Evolutionary conservation across 1,139 yeast species (phyloP).

Genomic region (Suhomyces wounanorum): DNA sequence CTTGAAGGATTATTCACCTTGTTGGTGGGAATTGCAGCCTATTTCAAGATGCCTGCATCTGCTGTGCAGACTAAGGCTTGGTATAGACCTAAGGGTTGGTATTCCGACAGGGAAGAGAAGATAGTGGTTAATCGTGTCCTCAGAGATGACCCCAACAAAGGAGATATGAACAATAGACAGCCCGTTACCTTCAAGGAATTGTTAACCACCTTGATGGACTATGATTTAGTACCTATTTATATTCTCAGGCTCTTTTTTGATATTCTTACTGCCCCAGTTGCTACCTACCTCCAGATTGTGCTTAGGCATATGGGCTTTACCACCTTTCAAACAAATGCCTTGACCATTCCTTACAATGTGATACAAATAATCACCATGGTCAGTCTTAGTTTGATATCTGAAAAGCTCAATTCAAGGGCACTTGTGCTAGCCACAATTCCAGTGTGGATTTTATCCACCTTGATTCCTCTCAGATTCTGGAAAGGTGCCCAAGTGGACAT

Average conservation of each 20-base stretch:
- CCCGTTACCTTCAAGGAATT: slow-evolving; percentile 46
- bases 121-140: slow-evolving; percentile 63
- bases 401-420: slow-evolving; percentile 39
- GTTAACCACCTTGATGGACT: slow-evolving; percentile 47
- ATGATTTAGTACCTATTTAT: slow-evolving; percentile 58
- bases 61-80: slow-evolving; percentile 56
- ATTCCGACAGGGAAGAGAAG: slow-evolving; percentile 59
- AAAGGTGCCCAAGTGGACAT: slow-evolving; percentile 20
- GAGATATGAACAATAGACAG: slow-evolving; percentile 68
- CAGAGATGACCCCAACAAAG: slow-evolving; percentile 70
- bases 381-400: slow-evolving; percentile 41
- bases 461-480: slow-evolving; percentile 24
- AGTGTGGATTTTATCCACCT: slow-evolving; percentile 21
- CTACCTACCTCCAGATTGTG: slow-evolving; percentile 53
- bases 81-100: slow-evolving; percentile 62
- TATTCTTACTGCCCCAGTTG: slow-evolving; percentile 43
- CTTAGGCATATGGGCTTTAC: slow-evolving; percentile 56
- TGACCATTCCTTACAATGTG: slow-evolving; percentile 53
- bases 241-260: slow-evolving; percentile 50
- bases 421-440: slow-evolving; percentile 19
- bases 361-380: slow-evolving; percentile 42
- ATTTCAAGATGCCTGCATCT: slow-evolving; percentile 61
- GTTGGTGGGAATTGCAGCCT: slow-evolving; percentile 52
- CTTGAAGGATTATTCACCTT: slow-evolving; percentile 64
- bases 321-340: slow-evolving; percentile 55